Percentiles rank a stretch among this genome's conserved stretches.
Evolutionary conservation across 2,329 filamentous ascomycete genomes (phyloP).

Genomic region (Colletotrichum liriopes): DNA sequence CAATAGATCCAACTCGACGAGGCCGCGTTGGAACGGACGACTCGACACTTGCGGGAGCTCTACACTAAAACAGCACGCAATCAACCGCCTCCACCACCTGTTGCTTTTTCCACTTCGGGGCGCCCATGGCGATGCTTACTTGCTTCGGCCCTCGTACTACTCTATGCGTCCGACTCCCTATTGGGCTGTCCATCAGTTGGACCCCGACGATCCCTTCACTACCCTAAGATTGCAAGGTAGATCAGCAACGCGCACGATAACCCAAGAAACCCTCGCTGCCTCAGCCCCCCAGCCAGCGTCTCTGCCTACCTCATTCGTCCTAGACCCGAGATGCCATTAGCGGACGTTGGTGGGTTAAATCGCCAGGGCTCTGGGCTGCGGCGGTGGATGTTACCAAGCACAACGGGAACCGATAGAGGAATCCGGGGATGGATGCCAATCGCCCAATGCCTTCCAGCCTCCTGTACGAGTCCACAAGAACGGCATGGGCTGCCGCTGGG

Average conservation of each 20-base stretch:
- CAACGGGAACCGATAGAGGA: constrained; percentile 8
- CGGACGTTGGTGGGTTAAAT: not conserved
- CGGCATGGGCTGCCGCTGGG: not conserved
- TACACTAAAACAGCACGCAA: constrained; percentile 5
- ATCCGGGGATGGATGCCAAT: constrained; percentile 27
- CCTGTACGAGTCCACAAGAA: constrained; percentile 21
- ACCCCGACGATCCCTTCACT: not conserved
- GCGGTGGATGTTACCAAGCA: not conserved
- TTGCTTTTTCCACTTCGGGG: not conserved
- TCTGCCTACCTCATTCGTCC: constrained; percentile 16
- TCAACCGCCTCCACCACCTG: not conserved
- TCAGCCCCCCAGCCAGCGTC: not conserved
- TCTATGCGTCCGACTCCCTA: not conserved
- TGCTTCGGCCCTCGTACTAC: not conserved
- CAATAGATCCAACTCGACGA: not conserved
- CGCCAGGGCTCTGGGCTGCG: not conserved
- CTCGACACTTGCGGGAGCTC: not conserved
- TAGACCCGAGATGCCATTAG: not conserved
- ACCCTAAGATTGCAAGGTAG: constrained; percentile 13
- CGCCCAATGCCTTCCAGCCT: not conserved
- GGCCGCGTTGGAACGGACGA: not conserved
- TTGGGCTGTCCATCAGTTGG: not conserved
- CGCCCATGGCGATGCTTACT: not conserved
- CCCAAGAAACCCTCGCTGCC: constrained; percentile 12
- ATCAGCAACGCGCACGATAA: not conserved